A percentile compares a stretch with the other conserved stretches of the same genome.
Conservation (phyloP, 169 alveolate genomes). For the Eimeria nieschulzi region DNA sequence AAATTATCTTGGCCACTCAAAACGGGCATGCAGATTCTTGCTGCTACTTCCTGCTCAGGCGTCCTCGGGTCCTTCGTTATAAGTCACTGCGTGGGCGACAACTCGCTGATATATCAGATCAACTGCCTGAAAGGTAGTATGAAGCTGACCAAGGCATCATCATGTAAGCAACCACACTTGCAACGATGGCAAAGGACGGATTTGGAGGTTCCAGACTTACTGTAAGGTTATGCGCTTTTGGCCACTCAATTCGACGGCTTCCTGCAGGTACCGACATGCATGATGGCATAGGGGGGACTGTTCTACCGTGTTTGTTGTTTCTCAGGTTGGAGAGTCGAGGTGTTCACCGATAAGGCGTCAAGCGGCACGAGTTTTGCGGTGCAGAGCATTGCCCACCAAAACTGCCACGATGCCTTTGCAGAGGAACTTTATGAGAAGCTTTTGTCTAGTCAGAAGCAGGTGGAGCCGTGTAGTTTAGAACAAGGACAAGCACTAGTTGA, state of each 20-base stretch:
- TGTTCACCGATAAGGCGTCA: background rate
- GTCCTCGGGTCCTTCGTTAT: slow-evolving; percentile 45
- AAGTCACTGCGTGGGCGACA: slow-evolving; percentile 68
- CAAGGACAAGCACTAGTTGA: slow-evolving; percentile 59
- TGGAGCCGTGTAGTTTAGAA: background rate
- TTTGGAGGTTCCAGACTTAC: too few relatives aligned
- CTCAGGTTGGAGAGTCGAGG: slow-evolving; percentile 52
- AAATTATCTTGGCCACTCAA: too few relatives aligned
- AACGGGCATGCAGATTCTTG: background rate
- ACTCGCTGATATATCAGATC: slow-evolving; percentile 37
- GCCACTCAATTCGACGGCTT: too few relatives aligned
- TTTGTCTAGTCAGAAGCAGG: background rate
- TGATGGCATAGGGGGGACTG: too few relatives aligned
- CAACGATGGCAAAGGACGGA: too few relatives aligned
- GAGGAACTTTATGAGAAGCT: slow-evolving; percentile 65
- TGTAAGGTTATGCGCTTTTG: too few relatives aligned
- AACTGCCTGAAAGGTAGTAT: slow-evolving; percentile 54
- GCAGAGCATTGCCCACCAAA: slow-evolving; percentile 74
- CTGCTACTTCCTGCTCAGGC: slow-evolving; percentile 18
- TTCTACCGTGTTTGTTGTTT: background rate
- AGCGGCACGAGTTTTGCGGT: slow-evolving; percentile 45
- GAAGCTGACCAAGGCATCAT: slow-evolving; percentile 47
- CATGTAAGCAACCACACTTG: slow-evolving; percentile 25
- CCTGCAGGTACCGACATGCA: too few relatives aligned
- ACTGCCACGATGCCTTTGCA: slow-evolving; percentile 74